Base-by-base conservation (phyloP, 345 rosid genomes). In the Populus deltoides region DNA sequence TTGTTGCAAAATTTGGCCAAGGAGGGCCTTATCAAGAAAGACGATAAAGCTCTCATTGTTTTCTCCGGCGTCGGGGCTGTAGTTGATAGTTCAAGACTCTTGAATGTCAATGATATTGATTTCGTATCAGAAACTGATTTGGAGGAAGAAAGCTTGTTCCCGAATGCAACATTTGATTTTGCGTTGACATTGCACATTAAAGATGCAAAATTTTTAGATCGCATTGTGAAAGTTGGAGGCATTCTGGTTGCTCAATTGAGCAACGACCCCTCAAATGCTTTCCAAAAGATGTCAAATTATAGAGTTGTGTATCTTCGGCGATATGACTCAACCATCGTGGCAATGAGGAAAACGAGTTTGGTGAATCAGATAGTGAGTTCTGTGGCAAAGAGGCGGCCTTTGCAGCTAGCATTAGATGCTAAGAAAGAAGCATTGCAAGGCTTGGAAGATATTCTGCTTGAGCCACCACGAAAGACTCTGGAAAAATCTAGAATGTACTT, bases 1-100 rank as follows among this genome's bases (percentile, higher is more conserved):
- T 43, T 90, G 24, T 77, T 88, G 62, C 69, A 75, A 73, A 91
- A 90, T 80, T 77, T 86, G 77, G 73, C 75, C 53, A 73, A 73
- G 10, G 89, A 83, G 85, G 92, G 87, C 47, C 88, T 89, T 66
- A 29, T 89, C n/a, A 82, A 73, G 76, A 81, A 82, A 55, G 86
- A 89, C 4, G 83, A 89, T 55, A 88, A 82, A 66, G 88, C 83
- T 62, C 81, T 89, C 53, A 49, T 89, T 7, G 81, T 86, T 66
- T 70, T 80, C 80, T 75, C 86, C 10, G 70, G 71, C 51, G 63
- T 79, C 6, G 78, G 80, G 39, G 80, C 79, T 71, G 53, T 76
- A 17, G 66, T 82, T 43, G 81, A 75, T 25, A 63, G 51, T 72
- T 83, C 77, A 2, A 45, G 76, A 31, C 82, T 82, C 63, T 78